Conservation (phyloP, 2,329 filamentous ascomycete species). For the Penicillium sp. region DNA sequence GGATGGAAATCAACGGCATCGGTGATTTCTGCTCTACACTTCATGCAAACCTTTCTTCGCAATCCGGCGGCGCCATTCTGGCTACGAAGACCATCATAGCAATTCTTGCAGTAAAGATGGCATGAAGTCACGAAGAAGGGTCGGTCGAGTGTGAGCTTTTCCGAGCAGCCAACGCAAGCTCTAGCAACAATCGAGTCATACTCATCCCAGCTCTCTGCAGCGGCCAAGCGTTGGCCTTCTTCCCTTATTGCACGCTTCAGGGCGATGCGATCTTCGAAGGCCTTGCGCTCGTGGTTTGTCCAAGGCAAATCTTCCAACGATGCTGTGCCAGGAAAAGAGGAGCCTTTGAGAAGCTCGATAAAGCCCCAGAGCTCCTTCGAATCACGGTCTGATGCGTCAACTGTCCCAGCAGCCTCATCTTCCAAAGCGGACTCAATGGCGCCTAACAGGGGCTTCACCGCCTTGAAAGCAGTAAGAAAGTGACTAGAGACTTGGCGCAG, state of each 20-base stretch:
- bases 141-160: not conserved
- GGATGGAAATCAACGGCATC: not conserved
- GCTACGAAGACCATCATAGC: not conserved
- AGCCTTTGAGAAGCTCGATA: not conserved
- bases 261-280: not conserved
- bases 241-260: not conserved
- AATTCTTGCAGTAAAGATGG: not conserved
- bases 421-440: not conserved
- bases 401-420: not conserved
- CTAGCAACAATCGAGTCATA: not conserved
- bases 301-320: not conserved
- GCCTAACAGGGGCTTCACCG: constrained; percentile 36
- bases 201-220: not conserved
- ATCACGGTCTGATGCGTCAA: not conserved
- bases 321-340: no score
- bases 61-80: not conserved
- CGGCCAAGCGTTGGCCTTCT: not conserved
- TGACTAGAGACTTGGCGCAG: constrained; percentile 54
- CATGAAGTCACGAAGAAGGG: not conserved
- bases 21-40: not conserved
- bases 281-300: not conserved
- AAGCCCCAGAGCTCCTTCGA: not conserved
- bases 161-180: not conserved
- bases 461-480: constrained; percentile 46
- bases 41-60: not conserved